A percentile compares a stretch with the other conserved stretches of the same genome.
phyloP scores from a whole-genome alignment of 1,284 basidiomycete species.

The Pascua sp. region DNA sequence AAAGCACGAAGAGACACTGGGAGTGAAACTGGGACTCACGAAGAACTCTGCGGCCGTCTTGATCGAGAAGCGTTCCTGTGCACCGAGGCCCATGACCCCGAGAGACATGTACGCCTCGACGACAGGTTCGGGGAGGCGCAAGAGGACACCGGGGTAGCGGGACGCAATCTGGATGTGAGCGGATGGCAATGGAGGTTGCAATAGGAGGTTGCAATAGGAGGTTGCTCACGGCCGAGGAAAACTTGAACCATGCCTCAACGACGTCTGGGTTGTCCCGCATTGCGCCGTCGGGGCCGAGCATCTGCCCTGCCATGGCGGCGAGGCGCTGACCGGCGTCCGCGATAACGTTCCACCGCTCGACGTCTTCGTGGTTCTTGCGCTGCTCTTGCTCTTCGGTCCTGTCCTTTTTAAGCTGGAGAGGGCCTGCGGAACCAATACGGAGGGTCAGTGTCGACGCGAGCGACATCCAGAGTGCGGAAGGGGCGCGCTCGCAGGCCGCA shows the following conservation, averaged over 20 bases:
- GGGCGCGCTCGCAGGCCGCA: constrained; percentile 64
- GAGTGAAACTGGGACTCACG: constrained; percentile 52
- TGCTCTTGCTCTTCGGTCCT: constrained; percentile 25
- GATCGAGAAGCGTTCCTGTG: constrained; percentile 83
- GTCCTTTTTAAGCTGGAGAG: constrained; percentile 35
- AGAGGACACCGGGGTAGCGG: constrained; percentile 68
- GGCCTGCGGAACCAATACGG: constrained; percentile 67
- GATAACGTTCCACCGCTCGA: constrained; percentile 36
- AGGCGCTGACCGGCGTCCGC: constrained; percentile 58
- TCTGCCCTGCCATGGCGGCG: constrained; percentile 59
- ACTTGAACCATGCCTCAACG: constrained; percentile 79
- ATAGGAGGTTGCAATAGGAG: neutral
- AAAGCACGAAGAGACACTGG: neutral
- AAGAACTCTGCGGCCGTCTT: constrained; percentile 76
- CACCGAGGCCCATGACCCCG: constrained; percentile 63
- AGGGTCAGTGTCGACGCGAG: constrained; percentile 71
- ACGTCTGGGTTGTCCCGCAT: constrained; percentile 77
- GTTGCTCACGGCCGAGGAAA: constrained; percentile 51
- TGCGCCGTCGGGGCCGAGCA: constrained; percentile 59
- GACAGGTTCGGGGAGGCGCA: constrained; percentile 62
- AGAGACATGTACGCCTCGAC: constrained; percentile 70
- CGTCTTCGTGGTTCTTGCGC: constrained; percentile 24
- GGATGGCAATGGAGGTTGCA: no score
- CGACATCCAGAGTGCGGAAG: constrained; percentile 77
- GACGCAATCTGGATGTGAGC: constrained; percentile 58